A percentile compares a stretch with the other conserved stretches of the same genome.
Evolutionary conservation across 192 early-diverging fungal species (phyloP).

Genomic region (Gigaspora rosea): DNA sequence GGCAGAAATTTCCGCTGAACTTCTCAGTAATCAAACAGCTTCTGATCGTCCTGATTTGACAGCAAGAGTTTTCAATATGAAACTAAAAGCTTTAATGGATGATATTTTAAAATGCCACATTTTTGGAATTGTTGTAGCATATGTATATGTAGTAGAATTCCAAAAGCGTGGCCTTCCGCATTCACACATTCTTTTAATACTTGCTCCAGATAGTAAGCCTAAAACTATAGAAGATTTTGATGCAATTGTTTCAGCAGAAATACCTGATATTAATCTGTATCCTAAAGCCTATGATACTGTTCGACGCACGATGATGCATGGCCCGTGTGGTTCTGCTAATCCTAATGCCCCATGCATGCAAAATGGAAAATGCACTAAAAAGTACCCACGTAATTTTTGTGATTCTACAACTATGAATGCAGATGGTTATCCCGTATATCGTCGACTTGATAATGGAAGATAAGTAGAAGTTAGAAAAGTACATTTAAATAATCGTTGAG

Average conservation of each 20-base stretch:
- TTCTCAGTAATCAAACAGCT: conserved; percentile 13
- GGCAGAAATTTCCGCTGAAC: conserved; percentile 31
- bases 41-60: conserved; percentile 33
- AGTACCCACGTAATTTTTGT: conserved; percentile 23
- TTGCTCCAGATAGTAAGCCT: conserved; percentile 23
- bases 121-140: conserved; percentile 35
- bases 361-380: conserved; percentile 38
- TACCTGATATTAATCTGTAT: conserved; percentile 28
- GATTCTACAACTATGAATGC: conserved; percentile 22
- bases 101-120: conserved; percentile 21
- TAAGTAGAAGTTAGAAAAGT: too few species aligned
- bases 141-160: conserved; percentile 25
- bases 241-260: conserved; percentile 35
- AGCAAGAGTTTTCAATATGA: conserved; percentile 33
- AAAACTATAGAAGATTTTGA: conserved; percentile 32
- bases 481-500: conserved; percentile 36
- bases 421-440: conserved; percentile 38
- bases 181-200: conserved; percentile 42
- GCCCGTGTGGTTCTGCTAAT: conserved; percentile 27
- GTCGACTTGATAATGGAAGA: neutral
- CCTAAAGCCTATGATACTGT: conserved; percentile 19
- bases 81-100: conserved; percentile 25
- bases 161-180: conserved; percentile 47
- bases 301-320: conserved; percentile 35
- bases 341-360: conserved; percentile 37